Base-by-base conservation (phyloP, 2,329 filamentous ascomycete species). In the Colletotrichum neosansevieriae region DNA sequence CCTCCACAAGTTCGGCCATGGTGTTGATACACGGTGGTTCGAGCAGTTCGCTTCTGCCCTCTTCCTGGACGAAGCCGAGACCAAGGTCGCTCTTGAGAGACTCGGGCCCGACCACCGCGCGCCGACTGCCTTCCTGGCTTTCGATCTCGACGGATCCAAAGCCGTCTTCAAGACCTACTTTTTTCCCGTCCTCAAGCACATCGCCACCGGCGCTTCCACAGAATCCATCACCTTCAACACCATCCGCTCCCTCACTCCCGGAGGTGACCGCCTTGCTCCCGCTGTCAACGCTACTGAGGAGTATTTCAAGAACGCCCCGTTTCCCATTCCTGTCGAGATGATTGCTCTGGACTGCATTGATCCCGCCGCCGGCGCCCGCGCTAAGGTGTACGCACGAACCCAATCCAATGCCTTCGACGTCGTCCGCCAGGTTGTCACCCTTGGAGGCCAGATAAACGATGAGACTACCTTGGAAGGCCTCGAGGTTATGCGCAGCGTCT, bases 311-410 rank as follows among this genome's bases (percentile, higher is more conserved):
- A 68, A 71, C 6, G 71, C 71, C 0, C 69, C 72, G 3, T 67
- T 73, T 3, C 51, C 73, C 1, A 71, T 75, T 1, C 69, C 73
- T 9, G 71, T 75, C 6, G 74, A 72, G 49, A 71, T 75, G 36
- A 73, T 75, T 5, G 72, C 73, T n/a, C 71, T 75, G 17, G 74
- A 75, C 56, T 74, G 74, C 40, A 47, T 75, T n/a, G 69, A 64
- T 29, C 74, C 74, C 4, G 70, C 73, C 15, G 69, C 69, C 24
- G 74, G 73, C 2, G 74, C 74, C 10, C 60, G 74, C 50, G 69
- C 74, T 53, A 76, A 75, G 64, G 56, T 76, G n/a, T 76, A 75
- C 56, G 73, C 71, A 12, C 70, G 71, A 6, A 71, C 73, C 9
- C 71, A 70, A 40, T 67, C 63, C 24, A 76, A 76, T 21, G 70